Conservation (phyloP, 2,329 filamentous ascomycete genomes). For the Zymoseptoria passerinii region DNA sequence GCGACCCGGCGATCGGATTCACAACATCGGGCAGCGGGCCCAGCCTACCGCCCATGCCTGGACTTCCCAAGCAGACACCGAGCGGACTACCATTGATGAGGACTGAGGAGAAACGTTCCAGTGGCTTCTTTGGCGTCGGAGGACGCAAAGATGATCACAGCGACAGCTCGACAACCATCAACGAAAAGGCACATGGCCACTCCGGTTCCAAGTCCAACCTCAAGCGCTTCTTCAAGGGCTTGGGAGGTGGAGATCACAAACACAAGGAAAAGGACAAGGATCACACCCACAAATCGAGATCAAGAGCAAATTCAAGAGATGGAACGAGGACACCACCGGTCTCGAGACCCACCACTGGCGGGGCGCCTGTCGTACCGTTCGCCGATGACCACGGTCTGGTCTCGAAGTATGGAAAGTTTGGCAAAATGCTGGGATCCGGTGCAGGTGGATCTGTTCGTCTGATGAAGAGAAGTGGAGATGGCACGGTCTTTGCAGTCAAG, state of each 20-base stretch:
- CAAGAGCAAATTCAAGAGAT: slow-evolving; percentile 17
- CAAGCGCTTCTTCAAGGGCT: slow-evolving; percentile 81
- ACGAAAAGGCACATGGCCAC: slow-evolving; percentile 32
- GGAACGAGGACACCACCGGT: slow-evolving; percentile 21
- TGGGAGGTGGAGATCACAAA: slow-evolving; percentile 50
- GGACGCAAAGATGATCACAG: slow-evolving; percentile 47
- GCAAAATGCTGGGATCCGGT: slow-evolving; percentile 84
- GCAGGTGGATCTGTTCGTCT: slow-evolving; percentile 89
- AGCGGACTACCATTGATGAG: not conserved
- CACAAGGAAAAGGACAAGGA: slow-evolving; percentile 55
- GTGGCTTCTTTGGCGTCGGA: slow-evolving; percentile 29
- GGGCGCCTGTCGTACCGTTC: slow-evolving; percentile 60
- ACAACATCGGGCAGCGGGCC: slow-evolving; percentile 35
- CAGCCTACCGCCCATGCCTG: slow-evolving; percentile 15
- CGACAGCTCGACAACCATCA: slow-evolving; percentile 31
- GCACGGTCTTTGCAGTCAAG: slow-evolving; percentile 92
- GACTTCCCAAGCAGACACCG: not conserved
- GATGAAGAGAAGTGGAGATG: slow-evolving; percentile 88
- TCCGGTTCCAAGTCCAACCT: slow-evolving; percentile 81
- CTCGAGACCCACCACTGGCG: slow-evolving; percentile 21
- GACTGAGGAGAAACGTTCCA: not conserved
- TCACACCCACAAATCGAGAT: slow-evolving; percentile 31
- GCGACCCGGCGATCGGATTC: slow-evolving; percentile 55
- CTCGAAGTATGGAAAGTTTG: slow-evolving; percentile 92
- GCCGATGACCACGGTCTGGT: slow-evolving; percentile 85